Conservation (phyloP, 2,329 filamentous ascomycete genomes). For the Kalmusia sp. region DNA sequence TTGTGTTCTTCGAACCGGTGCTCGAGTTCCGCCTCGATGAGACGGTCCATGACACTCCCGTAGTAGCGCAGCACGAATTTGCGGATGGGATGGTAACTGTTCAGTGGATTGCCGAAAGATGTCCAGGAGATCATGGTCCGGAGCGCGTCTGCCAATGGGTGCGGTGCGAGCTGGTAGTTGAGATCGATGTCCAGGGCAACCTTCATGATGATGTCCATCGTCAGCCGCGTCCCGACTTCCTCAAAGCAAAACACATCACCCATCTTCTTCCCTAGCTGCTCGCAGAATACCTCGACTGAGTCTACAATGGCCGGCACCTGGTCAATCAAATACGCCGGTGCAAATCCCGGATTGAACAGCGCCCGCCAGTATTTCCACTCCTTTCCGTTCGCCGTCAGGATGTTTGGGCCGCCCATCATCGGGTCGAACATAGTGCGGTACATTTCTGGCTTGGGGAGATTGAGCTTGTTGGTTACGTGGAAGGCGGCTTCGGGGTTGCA, state of each 20-base stretch:
- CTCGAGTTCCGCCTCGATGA: constrained; percentile 21
- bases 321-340: constrained; percentile 52
- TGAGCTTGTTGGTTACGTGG: constrained; percentile 15
- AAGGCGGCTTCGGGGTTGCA: too few relatives aligned
- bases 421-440: constrained; percentile 15
- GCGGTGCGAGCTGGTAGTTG: constrained; percentile 14
- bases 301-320: constrained; percentile 21
- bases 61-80: constrained; percentile 17
- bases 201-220: constrained; percentile 18
- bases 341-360: constrained; percentile 27
- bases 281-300: constrained; percentile 17
- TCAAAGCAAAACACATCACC: constrained; percentile 18
- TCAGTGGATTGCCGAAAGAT: constrained; percentile 17
- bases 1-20: constrained; percentile 18
- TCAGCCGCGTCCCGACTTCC: constrained; percentile 11
- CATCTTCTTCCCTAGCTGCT: constrained; percentile 3
- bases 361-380: constrained; percentile 37
- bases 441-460: constrained; percentile 15
- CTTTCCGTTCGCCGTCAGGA: constrained; percentile 21
- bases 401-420: constrained; percentile 18
- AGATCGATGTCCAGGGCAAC: constrained; percentile 10
- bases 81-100: constrained; percentile 13
- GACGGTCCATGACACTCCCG: constrained; percentile 17
- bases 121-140: constrained; percentile 13
- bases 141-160: constrained; percentile 15